A percentile compares a stretch with the other conserved stretches of the same genome.
Conservation (phyloP, 345 rosid genomes). For the Lepidium africanum region DNA sequence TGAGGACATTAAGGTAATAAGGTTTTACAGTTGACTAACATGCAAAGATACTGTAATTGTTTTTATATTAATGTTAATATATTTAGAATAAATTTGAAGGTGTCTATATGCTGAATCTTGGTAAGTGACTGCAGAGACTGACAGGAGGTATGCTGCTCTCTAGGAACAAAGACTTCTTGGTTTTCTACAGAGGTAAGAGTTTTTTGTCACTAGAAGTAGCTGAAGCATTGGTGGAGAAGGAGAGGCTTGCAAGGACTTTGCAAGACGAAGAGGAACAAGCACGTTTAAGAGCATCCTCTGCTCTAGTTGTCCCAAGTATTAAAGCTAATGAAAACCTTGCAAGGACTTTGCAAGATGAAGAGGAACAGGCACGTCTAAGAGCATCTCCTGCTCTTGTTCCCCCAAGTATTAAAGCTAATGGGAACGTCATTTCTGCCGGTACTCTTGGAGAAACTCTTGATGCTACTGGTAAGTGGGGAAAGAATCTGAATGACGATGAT, state of each 20-base stretch:
- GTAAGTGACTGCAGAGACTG: slow-evolving; percentile 57
- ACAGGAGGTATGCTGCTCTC: slow-evolving; percentile 83
- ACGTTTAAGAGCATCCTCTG: slow-evolving; percentile 69
- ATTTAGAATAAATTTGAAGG: background rate
- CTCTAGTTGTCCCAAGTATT: slow-evolving; percentile 36
- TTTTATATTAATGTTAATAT: background rate
- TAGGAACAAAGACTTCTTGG: slow-evolving; percentile 86
- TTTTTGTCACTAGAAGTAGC: slow-evolving; percentile 72
- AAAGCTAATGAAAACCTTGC: slow-evolving; percentile 32
- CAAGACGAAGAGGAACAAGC: slow-evolving; percentile 95
- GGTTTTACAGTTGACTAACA: background rate
- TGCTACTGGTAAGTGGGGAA: slow-evolving; percentile 81
- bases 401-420: slow-evolving; percentile 29
- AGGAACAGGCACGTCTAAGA: slow-evolving; percentile 77
- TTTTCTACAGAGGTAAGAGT: slow-evolving; percentile 87
- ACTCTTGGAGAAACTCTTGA: slow-evolving; percentile 82
- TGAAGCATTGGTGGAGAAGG: slow-evolving; percentile 74
- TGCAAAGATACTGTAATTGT: background rate
- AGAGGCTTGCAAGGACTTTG: slow-evolving; percentile 54
- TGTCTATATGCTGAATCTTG: background rate
- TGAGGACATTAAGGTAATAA: slow-evolving; percentile 79
- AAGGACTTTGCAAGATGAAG: slow-evolving; percentile 51
- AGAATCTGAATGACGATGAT: slow-evolving; percentile 44
- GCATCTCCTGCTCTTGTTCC: slow-evolving; percentile 55
- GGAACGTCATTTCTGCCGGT: slow-evolving; percentile 55